phyloP scores from a whole-genome alignment of 257 asterid species.

The Forsythia suspensa region DNA sequence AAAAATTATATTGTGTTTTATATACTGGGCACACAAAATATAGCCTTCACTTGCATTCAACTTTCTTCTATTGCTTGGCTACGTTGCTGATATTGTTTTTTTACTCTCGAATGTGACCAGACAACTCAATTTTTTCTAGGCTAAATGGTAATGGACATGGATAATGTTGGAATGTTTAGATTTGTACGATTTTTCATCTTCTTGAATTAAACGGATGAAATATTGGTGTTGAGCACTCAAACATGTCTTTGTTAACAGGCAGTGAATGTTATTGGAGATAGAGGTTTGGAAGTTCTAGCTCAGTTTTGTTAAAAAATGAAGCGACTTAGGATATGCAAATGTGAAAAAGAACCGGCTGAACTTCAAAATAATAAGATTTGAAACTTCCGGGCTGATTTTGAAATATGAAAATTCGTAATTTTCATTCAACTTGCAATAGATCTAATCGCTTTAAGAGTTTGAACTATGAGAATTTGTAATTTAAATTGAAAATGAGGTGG shows the following conservation, averaged over 20 bases:
- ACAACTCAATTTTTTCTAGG: not conserved
- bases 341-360: too few relatives aligned
- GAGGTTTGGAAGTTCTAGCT: slow-evolving; percentile 66
- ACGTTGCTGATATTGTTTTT: not conserved
- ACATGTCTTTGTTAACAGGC: slow-evolving; percentile 33
- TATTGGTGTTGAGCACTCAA: not conserved
- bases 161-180: not conserved
- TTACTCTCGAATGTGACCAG: not conserved
- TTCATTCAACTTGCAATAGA: too few relatives aligned
- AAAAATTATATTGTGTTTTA: too few relatives aligned
- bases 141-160: not conserved
- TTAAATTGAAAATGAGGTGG: too few relatives aligned
- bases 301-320: slow-evolving; percentile 43
- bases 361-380: too few relatives aligned
- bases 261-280: slow-evolving; percentile 65
- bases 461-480: too few relatives aligned
- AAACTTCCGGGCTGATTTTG: too few relatives aligned
- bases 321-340: slow-evolving; percentile 44
- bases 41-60: not conserved
- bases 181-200: not conserved
- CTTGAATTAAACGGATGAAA: not conserved
- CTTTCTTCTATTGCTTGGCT: not conserved
- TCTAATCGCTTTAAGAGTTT: too few relatives aligned
- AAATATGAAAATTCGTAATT: too few relatives aligned
- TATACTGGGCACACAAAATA: not conserved